Evolutionary conservation across 495 filamentous ascomycete genomes (phyloP), one percentile per base, ranked within the genome.

Genomic region (Sphaerosporella brunnea): DNA sequence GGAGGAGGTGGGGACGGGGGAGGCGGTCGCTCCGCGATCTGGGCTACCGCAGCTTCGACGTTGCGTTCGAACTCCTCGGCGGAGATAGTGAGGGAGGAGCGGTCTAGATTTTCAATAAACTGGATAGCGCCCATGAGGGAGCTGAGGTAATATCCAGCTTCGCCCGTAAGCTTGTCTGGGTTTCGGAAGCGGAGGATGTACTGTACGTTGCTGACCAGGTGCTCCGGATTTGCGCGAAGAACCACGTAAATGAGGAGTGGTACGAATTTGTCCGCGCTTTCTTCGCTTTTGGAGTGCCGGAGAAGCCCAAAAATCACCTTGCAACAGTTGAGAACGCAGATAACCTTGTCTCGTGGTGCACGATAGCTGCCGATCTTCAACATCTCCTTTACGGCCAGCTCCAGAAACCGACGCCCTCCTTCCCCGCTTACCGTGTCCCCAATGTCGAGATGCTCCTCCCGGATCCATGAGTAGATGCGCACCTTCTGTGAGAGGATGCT

Each of bases 241-340:
- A 96, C 86, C 37, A 93, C 88, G 55, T 92, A 96, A 38, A 99
- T 96, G 47, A 99, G 70, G 47, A 96, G 73, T 0, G 90, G 90
- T 63, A 99, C 79, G 52, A 99, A 96, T 1, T 87, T 82, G 63
- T 99, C 90, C 18, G 90, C 90, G 9, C 88, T 95, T 9, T 84
- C 87, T 59, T 99, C 90, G 13, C 80, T 79, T 60, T 93, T 88
- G 21, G 84, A 75, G 63, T 93, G 92, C 49, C 84, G 85, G 41
- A 97, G 69, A 16, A 94, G 71, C n/a, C 84, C 90, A 68, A 99
- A 96, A 45, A 99, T 95, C 46, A 99, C 90, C 63, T 99, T 99
- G 72, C 90, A 99, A 66, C 86, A 93, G 65, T 99, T 99, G 37
- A 99, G 65, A 43, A 96, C 83, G 63, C 90, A 96, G 37, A 99